A percentile compares a stretch with the other conserved stretches of the same genome.
These are phyloP conservation scores for Gaeumannomyces sp. DNA, from an alignment of 2,329 filamentous ascomycete genomes.

Conservation along the genomic window DNA sequence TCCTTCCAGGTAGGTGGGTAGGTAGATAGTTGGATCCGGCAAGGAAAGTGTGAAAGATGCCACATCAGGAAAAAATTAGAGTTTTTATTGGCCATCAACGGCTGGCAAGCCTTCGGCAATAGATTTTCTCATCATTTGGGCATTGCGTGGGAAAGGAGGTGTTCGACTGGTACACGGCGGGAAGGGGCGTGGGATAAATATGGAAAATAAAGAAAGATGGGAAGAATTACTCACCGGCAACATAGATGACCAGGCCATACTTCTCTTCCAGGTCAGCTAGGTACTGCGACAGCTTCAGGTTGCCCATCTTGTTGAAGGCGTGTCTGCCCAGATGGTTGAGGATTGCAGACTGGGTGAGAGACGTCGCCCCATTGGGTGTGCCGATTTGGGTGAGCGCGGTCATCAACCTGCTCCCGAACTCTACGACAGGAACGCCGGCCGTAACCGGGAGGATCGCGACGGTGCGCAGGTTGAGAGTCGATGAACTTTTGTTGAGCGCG, in stretches of 20 bases:
- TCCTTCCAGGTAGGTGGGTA: background rate
- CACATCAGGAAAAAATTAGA: slow-evolving; percentile 64
- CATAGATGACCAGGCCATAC: slow-evolving; percentile 89
- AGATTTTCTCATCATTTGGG: slow-evolving; percentile 45
- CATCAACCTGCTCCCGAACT: slow-evolving; percentile 86
- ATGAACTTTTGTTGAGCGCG: slow-evolving; percentile 63
- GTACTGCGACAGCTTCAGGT: slow-evolving; percentile 91
- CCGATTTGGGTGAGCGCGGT: slow-evolving; percentile 86
- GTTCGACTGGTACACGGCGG: too few species aligned
- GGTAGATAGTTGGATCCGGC: background rate
- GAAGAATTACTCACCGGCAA: slow-evolving; percentile 56
- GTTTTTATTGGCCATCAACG: slow-evolving; percentile 51
- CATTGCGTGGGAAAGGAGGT: slow-evolving; percentile 11
- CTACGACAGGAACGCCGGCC: slow-evolving; percentile 84
- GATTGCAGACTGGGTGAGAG: slow-evolving; percentile 88
- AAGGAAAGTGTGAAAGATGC: slow-evolving; percentile 9
- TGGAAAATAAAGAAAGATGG: background rate
- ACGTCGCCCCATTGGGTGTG: slow-evolving; percentile 81
- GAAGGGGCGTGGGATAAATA: background rate
- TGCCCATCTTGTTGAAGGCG: slow-evolving; percentile 96
- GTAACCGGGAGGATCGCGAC: slow-evolving; percentile 90
- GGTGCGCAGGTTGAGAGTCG: slow-evolving; percentile 85
- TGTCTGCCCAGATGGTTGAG: slow-evolving; percentile 91
- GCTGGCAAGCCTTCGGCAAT: slow-evolving; percentile 42
- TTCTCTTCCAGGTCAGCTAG: slow-evolving; percentile 95